These are phyloP conservation scores for Scenedesmus sp. DNA, from an alignment of 163 green algal genomes.

Conservation along the genomic window DNA sequence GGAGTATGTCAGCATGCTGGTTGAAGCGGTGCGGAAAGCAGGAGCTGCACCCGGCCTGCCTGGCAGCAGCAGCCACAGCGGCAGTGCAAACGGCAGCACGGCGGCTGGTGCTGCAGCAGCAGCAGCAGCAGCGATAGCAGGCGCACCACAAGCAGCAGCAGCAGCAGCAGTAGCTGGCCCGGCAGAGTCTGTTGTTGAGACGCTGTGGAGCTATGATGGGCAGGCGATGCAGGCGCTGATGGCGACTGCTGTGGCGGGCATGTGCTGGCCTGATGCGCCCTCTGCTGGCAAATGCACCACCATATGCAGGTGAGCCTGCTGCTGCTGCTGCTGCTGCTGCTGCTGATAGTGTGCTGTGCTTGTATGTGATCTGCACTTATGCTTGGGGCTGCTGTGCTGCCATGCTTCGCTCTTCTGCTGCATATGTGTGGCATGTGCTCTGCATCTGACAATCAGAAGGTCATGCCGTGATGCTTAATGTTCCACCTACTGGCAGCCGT, in stretches of 20 bases:
- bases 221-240: constrained; percentile 63
- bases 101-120: constrained; percentile 14
- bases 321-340: background rate
- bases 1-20: constrained; percentile 75
- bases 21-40: constrained; percentile 50
- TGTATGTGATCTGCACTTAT: background rate
- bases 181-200: constrained; percentile 60
- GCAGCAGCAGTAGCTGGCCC: background rate
- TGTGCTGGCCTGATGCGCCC: constrained; percentile 82
- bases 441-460: no score
- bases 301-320: constrained; percentile 65
- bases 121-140: background rate
- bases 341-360: background rate
- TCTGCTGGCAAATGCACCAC: constrained; percentile 60
- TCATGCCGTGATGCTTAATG: no score
- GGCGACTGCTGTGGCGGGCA: constrained; percentile 67
- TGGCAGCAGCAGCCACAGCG: background rate
- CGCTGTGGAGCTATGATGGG: constrained; percentile 58
- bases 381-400: no score
- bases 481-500: no score
- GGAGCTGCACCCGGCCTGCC: background rate
- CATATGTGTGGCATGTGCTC: no score
- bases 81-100: background rate
- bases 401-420: background rate
- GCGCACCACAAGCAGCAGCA: background rate